Percentiles rank a stretch among this genome's conserved stretches.
These are phyloP conservation scores for Blastomyces parvus DNA, from an alignment of 2,329 filamentous ascomycete species.

Conservation along the genomic window DNA sequence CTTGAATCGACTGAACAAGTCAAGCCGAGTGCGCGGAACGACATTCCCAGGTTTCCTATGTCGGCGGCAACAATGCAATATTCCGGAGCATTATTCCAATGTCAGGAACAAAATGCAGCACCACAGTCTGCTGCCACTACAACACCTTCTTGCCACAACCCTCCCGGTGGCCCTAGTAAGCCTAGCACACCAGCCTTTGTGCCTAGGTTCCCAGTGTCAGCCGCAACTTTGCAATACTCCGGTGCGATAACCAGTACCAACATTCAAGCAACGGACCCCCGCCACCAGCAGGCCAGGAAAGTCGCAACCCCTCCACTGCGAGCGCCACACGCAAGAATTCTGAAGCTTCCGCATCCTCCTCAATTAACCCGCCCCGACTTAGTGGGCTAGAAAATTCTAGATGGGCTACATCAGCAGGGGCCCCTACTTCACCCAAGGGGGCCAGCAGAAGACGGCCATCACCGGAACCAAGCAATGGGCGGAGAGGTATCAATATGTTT, in stretches of 20 bases:
- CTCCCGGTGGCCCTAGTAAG: neutral
- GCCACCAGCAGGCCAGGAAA: neutral
- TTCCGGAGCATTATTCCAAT: conserved; percentile 2
- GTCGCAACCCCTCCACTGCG: neutral
- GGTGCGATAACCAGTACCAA: neutral
- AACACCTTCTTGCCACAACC: neutral
- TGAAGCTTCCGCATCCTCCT: neutral
- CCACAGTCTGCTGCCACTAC: neutral
- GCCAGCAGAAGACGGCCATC: neutral
- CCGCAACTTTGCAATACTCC: conserved; percentile 17
- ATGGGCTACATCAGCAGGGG: neutral
- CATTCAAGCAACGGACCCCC: neutral
- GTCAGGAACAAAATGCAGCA: neutral
- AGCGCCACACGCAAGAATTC: neutral
- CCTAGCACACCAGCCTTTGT: neutral
- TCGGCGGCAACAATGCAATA: conserved; percentile 17
- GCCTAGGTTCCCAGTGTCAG: conserved; percentile 14
- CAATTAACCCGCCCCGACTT: neutral
- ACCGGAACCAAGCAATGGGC: neutral
- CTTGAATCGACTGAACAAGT: neutral
- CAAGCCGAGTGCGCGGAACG: neutral
- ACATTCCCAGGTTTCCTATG: conserved; percentile 10
- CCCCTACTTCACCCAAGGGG: neutral
- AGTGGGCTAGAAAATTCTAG: neutral
- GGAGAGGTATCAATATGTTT: neutral